Base-by-base conservation (phyloP, 768 basidiomycete genomes). In the Candolleomyces aberdarensis region DNA sequence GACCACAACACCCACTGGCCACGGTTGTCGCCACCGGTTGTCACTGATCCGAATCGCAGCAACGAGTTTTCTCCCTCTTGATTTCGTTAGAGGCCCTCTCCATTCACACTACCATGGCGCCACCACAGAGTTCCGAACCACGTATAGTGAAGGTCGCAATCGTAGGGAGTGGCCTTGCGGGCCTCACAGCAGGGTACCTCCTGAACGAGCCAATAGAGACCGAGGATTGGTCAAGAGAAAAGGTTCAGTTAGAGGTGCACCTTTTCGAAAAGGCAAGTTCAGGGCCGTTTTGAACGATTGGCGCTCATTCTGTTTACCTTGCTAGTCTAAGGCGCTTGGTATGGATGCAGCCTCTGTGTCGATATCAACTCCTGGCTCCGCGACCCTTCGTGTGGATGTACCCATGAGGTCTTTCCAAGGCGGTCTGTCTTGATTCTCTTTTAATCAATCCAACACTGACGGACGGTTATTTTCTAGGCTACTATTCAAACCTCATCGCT, bases 341-440 rank as follows among this genome's bases (percentile, higher is more conserved):
- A 89, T 92, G 85, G 89, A 90, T 70, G 81, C 85, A 4, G 77
- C 84, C 14, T 87, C 84, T 0, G 75, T 85, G 43, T 83, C 83
- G 7, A 56, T 85, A 5, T 71, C 74, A 17, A 69, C 73, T 43
- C 73, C 74, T 4, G 76, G 70, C 4, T 61, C 71, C 10, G 71
- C 71, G 20, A 72, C 80, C 53, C 83, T 83, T 79, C 75, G 84
- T 57, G 78, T 92, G 3, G 90, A 92, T 67, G 89, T 91, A 0
- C 91, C 91, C 0, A 92, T 92, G 91, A 75, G 91, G 44, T 86
- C 86, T 1, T 92, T 92, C 68, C 89, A 92, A 78, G 86, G 86
- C 75, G 88, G 89, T 86, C 58, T 55, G 82, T 65, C 15, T 26
- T 3, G 26, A 3, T 26, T 26, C 19, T 19, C 4, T 41, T 41